Evolutionary conservation across 129 eudicot species (phyloP).

Genomic region (Centrapalus pauciflorus): DNA sequence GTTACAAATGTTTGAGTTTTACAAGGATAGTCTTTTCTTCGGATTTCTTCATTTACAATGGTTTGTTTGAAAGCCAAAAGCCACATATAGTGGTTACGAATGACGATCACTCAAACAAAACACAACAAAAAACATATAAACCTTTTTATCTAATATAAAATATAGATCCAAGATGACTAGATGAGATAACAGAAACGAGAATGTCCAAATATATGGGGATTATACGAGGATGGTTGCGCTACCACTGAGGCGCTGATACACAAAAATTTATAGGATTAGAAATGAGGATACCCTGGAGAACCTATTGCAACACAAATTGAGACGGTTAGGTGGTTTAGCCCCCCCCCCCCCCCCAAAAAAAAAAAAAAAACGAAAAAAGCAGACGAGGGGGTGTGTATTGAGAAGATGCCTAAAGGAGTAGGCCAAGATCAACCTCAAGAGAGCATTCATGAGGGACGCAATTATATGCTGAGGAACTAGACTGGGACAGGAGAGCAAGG

Average conservation of each 20-base stretch:
- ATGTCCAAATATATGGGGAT: not conserved
- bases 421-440: not conserved
- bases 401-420: not conserved
- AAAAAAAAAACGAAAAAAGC: too few relatives aligned
- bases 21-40: too few relatives aligned
- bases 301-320: not conserved
- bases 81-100: not conserved
- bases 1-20: too few relatives aligned
- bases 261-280: not conserved
- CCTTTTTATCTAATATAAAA: not conserved
- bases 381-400: too few relatives aligned
- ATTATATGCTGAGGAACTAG: not conserved
- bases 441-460: not conserved
- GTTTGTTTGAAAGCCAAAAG: not conserved
- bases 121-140: not conserved
- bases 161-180: not conserved
- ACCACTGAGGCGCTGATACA: not conserved
- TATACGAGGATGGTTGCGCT: not conserved
- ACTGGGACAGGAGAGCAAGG: not conserved
- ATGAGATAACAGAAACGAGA: not conserved
- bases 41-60: too few relatives aligned
- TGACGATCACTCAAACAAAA: not conserved
- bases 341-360: too few relatives aligned
- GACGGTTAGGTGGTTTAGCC: not conserved
- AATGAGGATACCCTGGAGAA: not conserved